Percentiles rank a stretch among this genome's conserved stretches.
Evolutionary conservation across 2,329 filamentous ascomycete species (phyloP).

Genomic region (Aspergillus oerlinghausenensis): DNA sequence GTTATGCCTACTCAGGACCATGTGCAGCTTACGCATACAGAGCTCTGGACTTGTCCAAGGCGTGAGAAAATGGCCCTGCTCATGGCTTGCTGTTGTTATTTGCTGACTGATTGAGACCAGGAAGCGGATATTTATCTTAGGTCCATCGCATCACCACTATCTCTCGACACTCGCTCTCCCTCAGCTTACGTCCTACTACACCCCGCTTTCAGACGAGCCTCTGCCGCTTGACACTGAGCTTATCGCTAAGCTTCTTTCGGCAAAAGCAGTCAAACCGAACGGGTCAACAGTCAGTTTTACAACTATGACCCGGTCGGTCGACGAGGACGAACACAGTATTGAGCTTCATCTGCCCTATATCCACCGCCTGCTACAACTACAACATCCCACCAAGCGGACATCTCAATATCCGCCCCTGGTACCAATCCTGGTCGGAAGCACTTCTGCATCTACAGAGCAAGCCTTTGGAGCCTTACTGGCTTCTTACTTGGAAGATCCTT

Average conservation of each 20-base stretch:
- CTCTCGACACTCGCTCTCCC: constrained; percentile 74
- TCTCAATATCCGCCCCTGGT: constrained; percentile 68
- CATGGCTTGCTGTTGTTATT: background rate
- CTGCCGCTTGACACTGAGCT: constrained; percentile 42
- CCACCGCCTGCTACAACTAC: constrained; percentile 66
- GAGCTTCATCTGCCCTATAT: constrained; percentile 97
- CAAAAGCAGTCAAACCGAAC: constrained; percentile 24
- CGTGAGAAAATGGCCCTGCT: constrained; percentile 43
- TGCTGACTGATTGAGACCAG: constrained; percentile 33
- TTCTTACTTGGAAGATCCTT: constrained; percentile 68
- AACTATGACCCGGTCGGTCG: constrained; percentile 59
- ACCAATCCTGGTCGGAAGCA: constrained; percentile 80
- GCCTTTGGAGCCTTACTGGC: constrained; percentile 66
- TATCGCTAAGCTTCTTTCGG: constrained; percentile 34
- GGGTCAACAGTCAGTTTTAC: constrained; percentile 35
- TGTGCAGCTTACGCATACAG: constrained; percentile 96
- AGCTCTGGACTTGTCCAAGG: constrained; percentile 72
- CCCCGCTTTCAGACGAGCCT: constrained; percentile 40
- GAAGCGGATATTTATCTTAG: constrained; percentile 86
- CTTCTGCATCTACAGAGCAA: constrained; percentile 61
- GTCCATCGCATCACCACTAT: constrained; percentile 85
- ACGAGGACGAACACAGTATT: constrained; percentile 83
- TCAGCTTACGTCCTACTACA: constrained; percentile 53
- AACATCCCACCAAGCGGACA: constrained; percentile 44
- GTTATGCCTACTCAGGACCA: constrained; percentile 85